A percentile compares a stretch with the other conserved stretches of the same genome.
Conservation (phyloP, 176 grass and related monocot species). For the Poa pratensis region DNA sequence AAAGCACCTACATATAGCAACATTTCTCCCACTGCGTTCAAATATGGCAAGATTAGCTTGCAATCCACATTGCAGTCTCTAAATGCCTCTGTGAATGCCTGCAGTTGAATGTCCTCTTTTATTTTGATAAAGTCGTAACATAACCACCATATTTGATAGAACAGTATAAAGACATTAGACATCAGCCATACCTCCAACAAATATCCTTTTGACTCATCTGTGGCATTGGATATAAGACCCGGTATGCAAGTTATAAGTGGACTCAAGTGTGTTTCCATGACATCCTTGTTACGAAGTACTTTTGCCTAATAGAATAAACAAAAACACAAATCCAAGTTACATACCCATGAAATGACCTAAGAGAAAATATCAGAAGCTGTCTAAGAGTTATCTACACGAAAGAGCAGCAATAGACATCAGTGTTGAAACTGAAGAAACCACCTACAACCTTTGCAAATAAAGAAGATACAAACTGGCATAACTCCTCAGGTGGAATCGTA, state of each 20-base stretch:
- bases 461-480: constrained; percentile 67
- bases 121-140: constrained; percentile 36
- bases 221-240: constrained; percentile 53
- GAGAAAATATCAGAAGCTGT: background rate
- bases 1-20: constrained; percentile 62
- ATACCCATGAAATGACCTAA: constrained; percentile 6
- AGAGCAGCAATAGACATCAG: background rate
- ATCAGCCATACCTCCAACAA: constrained; percentile 59
- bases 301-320: constrained; percentile 40
- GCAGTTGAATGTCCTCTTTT: constrained; percentile 47
- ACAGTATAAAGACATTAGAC: constrained; percentile 34
- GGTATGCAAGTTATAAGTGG: constrained; percentile 57
- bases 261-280: constrained; percentile 63
- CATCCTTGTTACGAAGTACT: constrained; percentile 56
- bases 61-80: constrained; percentile 68
- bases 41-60: constrained; percentile 69
- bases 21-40: constrained; percentile 60
- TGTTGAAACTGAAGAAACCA: constrained; percentile 21
- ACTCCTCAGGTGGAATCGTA: constrained; percentile 51
- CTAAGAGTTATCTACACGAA: constrained; percentile 4
- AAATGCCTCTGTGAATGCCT: constrained; percentile 77
- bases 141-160: constrained; percentile 23
- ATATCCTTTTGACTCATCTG: constrained; percentile 56
- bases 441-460: constrained; percentile 51
- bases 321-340: constrained; percentile 3